Conservation (phyloP, 306 rosid genomes). For the Vigna reflexopilosa region DNA sequence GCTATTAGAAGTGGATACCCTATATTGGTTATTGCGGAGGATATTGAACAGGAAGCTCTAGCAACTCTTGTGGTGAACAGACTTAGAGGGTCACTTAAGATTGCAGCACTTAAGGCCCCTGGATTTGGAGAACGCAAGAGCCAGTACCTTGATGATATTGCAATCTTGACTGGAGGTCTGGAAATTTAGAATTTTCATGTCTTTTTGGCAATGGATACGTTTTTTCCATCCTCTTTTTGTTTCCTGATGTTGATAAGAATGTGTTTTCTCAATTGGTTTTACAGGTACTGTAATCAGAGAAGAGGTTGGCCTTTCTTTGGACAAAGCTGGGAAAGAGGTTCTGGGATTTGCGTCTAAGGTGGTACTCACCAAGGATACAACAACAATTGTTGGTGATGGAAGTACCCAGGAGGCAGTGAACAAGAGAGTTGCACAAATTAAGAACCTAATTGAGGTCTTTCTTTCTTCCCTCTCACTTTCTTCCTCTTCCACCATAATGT, state of each 20-base stretch:
- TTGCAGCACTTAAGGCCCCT: constrained; percentile 99
- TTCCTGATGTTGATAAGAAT: constrained; percentile 12
- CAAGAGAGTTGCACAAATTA: constrained; percentile 94
- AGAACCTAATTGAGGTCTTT: constrained; percentile 81
- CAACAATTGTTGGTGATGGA: constrained; percentile 97
- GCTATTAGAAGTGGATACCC: constrained; percentile 96
- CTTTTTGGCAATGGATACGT: neutral
- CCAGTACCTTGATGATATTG: constrained; percentile 99
- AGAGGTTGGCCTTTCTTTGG: constrained; percentile 91
- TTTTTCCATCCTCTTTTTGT: neutral
- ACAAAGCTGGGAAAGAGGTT: constrained; percentile 94
- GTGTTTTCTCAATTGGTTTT: constrained; percentile 25
- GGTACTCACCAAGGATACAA: constrained; percentile 92
- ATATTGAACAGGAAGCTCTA: constrained; percentile 96
- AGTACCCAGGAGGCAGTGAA: constrained; percentile 93
- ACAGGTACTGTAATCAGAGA: constrained; percentile 94
- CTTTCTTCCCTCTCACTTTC: constrained; percentile 7
- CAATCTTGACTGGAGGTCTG: constrained; percentile 91
- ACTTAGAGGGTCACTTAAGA: constrained; percentile 96
- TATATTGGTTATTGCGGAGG: constrained; percentile 82
- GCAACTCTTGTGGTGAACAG: constrained; percentile 98
- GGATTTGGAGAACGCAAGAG: constrained; percentile 99
- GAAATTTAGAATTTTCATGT: neutral
- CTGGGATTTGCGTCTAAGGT: constrained; percentile 91
- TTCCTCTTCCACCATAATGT: neutral